phyloP scores from a whole-genome alignment of 108 stramenopile species.

The Cylindrotheca fusiformis region DNA sequence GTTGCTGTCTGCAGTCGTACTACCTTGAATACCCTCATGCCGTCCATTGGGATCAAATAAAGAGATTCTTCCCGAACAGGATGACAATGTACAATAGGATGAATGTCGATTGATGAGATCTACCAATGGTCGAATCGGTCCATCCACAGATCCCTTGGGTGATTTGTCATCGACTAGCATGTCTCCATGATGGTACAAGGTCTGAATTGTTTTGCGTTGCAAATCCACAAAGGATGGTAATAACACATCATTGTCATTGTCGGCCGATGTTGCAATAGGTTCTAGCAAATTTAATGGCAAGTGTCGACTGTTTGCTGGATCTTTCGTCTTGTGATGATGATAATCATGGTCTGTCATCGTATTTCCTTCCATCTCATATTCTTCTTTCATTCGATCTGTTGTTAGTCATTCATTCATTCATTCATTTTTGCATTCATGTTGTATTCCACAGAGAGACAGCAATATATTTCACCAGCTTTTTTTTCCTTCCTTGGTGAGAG shows the following conservation, averaged over 20 bases:
- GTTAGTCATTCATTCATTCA: too few species aligned
- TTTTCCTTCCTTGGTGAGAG: too few species aligned
- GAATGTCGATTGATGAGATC: slow-evolving; percentile 78
- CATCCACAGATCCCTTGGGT: slow-evolving; percentile 83
- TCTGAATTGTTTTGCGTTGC: slow-evolving; percentile 29
- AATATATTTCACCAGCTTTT: too few species aligned
- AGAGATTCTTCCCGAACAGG: slow-evolving; percentile 82
- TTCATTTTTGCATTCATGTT: too few species aligned
- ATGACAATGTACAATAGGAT: slow-evolving; percentile 70
- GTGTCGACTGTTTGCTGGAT: too few species aligned
- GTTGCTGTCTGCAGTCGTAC: not conserved
- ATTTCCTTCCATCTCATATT: too few species aligned
- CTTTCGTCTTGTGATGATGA: too few species aligned
- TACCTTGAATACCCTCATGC: not conserved
- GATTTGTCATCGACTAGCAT: slow-evolving; percentile 54
- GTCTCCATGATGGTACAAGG: slow-evolving; percentile 13
- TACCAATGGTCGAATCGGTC: slow-evolving; percentile 62
- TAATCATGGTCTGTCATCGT: too few species aligned
- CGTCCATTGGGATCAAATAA: slow-evolving; percentile 70
- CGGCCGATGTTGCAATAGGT: too few species aligned
- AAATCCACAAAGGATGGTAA: slow-evolving; percentile 43
- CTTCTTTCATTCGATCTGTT: too few species aligned
- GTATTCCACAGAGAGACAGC: too few species aligned
- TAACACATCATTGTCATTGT: not conserved
- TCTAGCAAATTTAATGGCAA: too few species aligned